These are phyloP conservation scores for Globisporangium paroecandrum DNA, from an alignment of 352 stramenopile species.

Conservation along the genomic window DNA sequence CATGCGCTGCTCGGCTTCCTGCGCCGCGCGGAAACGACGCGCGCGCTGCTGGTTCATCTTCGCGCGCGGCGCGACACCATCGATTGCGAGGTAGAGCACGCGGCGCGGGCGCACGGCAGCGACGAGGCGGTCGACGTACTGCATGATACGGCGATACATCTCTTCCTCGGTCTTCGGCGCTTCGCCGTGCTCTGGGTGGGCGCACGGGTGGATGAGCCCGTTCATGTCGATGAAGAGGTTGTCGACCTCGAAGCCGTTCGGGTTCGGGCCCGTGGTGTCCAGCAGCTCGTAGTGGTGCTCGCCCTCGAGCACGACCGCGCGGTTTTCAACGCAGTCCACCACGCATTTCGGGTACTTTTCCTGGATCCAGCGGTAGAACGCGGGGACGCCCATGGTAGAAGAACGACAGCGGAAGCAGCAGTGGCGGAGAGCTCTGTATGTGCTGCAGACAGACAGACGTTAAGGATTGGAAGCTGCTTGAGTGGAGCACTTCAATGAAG, in stretches of 20 bases:
- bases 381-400: conserved; percentile 94
- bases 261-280: conserved; percentile 85
- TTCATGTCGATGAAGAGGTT: conserved; percentile 99
- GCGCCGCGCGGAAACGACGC: conserved; percentile 93
- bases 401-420: background rate
- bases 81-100: conserved; percentile 98
- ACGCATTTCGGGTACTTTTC: conserved; percentile 99
- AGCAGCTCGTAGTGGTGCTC: conserved; percentile 79
- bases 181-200: conserved; percentile 93
- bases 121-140: conserved; percentile 97
- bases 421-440: background rate
- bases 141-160: conserved; percentile 97
- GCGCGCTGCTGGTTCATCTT: conserved; percentile 99
- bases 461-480: too few species aligned
- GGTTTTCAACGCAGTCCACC: conserved; percentile 82
- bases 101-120: conserved; percentile 92
- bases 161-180: conserved; percentile 94
- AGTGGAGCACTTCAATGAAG: background rate
- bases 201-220: conserved; percentile 99
- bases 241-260: conserved; percentile 94
- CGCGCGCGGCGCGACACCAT: conserved; percentile 97
- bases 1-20: conserved; percentile 92
- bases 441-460: background rate
- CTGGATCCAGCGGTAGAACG: conserved; percentile 99
- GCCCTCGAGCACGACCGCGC: conserved; percentile 74